Percentiles rank a stretch among this genome's conserved stretches.
Conservation (phyloP, 805 yeast species). For the Ogataea nitratoaversa region DNA sequence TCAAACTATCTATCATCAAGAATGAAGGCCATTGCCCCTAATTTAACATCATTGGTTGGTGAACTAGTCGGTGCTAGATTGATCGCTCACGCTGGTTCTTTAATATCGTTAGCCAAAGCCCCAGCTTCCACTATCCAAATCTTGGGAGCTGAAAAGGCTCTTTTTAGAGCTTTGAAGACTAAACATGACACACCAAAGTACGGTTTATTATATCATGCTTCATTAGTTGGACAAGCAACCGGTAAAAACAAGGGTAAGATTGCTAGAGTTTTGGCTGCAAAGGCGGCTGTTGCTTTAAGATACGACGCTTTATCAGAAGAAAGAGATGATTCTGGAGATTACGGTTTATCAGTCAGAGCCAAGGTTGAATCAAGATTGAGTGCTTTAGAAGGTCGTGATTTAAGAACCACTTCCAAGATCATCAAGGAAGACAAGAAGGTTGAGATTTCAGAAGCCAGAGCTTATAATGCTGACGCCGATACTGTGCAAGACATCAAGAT, state of each 20-base stretch:
- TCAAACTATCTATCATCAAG: conserved; percentile 87
- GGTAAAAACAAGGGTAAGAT: conserved; percentile 98
- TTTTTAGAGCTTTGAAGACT: conserved; percentile 97
- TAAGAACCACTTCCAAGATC: conserved; percentile 83
- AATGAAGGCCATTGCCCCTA: conserved; percentile 99
- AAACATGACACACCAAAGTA: conserved; percentile 98
- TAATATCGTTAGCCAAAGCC: conserved; percentile 92
- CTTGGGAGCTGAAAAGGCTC: conserved; percentile 98
- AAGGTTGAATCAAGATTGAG: conserved; percentile 94
- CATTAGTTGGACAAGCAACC: conserved; percentile 95
- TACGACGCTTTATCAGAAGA: conserved; percentile 97
- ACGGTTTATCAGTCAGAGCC: conserved; percentile 86
- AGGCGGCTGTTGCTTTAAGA: conserved; percentile 95
- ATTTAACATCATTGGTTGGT: conserved; percentile 91
- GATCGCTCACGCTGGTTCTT: conserved; percentile 95
- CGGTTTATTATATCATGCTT: conserved; percentile 95
- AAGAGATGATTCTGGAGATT: conserved; percentile 90
- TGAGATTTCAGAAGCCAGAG: conserved; percentile 76
- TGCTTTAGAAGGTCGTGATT: conserved; percentile 93
- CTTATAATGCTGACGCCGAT: conserved; percentile 96
- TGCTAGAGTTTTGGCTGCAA: conserved; percentile 97
- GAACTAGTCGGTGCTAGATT: conserved; percentile 98
- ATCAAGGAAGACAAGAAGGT: conserved; percentile 82
- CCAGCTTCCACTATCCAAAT: conserved; percentile 99
- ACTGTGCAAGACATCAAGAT: conserved; percentile 42